Percentiles rank a stretch among this genome's conserved stretches.
Conservation (phyloP, 2,329 filamentous ascomycete species). For the Fusarium ambrosium region DNA sequence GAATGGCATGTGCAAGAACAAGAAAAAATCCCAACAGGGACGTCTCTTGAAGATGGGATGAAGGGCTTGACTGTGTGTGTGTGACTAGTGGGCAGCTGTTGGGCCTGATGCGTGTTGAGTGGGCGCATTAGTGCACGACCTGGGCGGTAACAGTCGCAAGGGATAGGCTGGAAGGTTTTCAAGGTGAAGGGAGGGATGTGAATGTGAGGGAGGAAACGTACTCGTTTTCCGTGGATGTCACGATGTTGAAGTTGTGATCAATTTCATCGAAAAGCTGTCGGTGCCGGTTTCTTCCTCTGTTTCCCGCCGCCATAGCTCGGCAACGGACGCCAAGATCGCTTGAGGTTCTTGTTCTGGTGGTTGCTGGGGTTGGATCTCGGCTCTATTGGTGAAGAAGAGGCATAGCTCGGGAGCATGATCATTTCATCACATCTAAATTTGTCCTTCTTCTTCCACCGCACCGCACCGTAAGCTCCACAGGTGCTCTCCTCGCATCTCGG, state of each 20-base stretch:
- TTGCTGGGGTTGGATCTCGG: slow-evolving; percentile 31
- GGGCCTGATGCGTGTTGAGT: slow-evolving; percentile 40
- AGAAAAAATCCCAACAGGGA: slow-evolving; percentile 18
- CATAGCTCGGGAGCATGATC: slow-evolving; percentile 17
- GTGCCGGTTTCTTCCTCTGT: slow-evolving; percentile 22
- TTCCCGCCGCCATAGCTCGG: slow-evolving; percentile 17
- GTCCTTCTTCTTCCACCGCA: slow-evolving; percentile 33
- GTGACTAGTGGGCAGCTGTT: slow-evolving; percentile 1
- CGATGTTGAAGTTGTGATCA: slow-evolving; percentile 4
- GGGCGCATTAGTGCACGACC: slow-evolving; percentile 45
- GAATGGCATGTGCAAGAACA: background rate
- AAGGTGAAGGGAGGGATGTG: slow-evolving; percentile 9
- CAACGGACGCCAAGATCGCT: slow-evolving; percentile 39
- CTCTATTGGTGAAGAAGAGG: slow-evolving; percentile 33
- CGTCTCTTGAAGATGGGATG: slow-evolving; percentile 9
- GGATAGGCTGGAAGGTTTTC: slow-evolving; percentile 32
- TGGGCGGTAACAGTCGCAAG: slow-evolving; percentile 29
- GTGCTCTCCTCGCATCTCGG: slow-evolving; percentile 18
- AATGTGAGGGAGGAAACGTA: slow-evolving; percentile 15
- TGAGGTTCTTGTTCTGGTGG: slow-evolving; percentile 26
- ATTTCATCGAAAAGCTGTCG: background rate
- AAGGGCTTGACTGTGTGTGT: background rate
- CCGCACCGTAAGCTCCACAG: slow-evolving; percentile 28
- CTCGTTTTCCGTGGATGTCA: background rate
- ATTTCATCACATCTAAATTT: slow-evolving; percentile 16